Evolutionary conservation across 768 basidiomycete genomes (phyloP), one percentile per base, ranked within the genome.

Genomic region (Neoboletus brunneissimus): DNA sequence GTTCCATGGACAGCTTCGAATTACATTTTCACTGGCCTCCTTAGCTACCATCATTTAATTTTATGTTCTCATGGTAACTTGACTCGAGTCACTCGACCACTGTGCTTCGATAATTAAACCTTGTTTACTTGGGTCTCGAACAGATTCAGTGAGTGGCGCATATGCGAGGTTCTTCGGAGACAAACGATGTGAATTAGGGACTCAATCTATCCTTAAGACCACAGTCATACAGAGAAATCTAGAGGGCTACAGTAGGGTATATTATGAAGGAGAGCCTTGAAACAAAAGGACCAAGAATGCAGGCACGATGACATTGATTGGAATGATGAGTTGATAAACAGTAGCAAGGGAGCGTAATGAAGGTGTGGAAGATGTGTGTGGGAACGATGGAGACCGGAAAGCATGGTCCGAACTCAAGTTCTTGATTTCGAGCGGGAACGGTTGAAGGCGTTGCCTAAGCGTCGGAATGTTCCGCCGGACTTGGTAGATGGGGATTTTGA

Each of bases 351-450:
- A 55, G 57, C 48, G 61, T 63, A 58, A 60, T 23, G 46, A 20
- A 37, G 23, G 18, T 16, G 51, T 31, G 6, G 43, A 47, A 10
- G 40, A 43, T 48, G 42, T 13, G 48, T 35, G 59, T 64, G 56
- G 16, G 56, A 57, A 54, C 23, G 23, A 27, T n/a, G 27, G 2
- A 9, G 18, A 50, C 27, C 22, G 37, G 2, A 23, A 44, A 16
- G 3, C 5, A 51, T 46, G 55, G 40, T 32, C 47, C 20, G 42
- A 56, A 40, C 38, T 22, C 40, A 16, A 34, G 53, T 23, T 58
- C 54, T 60, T 2, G 63, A 68, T 55, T 54, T 71, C 15, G 60
- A 40, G 16, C 71, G 67, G 46, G 61, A 54, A 45, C 71, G 64
- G 10, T 44, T 50, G 12, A 70, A 20, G 9, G 48, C 66, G 43